These are phyloP conservation scores for Hamigera avellanea DNA, from an alignment of 495 filamentous ascomycete genomes.

Conservation along the genomic window DNA sequence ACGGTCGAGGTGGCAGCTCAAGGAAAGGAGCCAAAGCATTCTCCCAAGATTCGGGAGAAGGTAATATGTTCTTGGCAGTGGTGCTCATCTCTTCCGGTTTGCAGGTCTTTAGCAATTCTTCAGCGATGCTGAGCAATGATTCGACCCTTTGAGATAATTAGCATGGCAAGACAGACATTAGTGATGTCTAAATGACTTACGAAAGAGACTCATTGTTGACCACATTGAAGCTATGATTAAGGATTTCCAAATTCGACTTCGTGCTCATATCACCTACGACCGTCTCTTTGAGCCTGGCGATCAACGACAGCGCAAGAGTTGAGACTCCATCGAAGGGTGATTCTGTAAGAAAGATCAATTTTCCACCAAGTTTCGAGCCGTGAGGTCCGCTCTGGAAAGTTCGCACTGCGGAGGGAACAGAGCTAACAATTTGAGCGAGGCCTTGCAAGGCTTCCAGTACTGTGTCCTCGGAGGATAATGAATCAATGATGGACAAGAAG, in stretches of 20 bases:
- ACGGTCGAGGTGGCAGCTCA: slow-evolving; percentile 40
- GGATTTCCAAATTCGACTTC: slow-evolving; percentile 36
- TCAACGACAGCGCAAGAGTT: slow-evolving; percentile 33
- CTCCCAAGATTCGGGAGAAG: slow-evolving; percentile 36
- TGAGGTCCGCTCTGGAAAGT: slow-evolving; percentile 30
- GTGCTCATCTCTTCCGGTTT: slow-evolving; percentile 16
- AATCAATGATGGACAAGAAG: slow-evolving; percentile 25
- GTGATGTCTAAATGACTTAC: slow-evolving; percentile 16
- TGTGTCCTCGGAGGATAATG: slow-evolving; percentile 21
- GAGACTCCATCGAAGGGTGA: slow-evolving; percentile 42
- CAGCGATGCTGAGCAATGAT: slow-evolving; percentile 41
- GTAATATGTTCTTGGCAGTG: slow-evolving; percentile 34
- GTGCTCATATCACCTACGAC: slow-evolving; percentile 23
- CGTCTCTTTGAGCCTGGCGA: slow-evolving; percentile 26
- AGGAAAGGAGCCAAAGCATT: slow-evolving; percentile 49
- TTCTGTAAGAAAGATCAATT: slow-evolving; percentile 45
- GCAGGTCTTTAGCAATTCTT: slow-evolving; percentile 34
- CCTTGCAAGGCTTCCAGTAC: slow-evolving; percentile 25
- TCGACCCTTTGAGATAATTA: slow-evolving; percentile 31
- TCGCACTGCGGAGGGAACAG: slow-evolving; percentile 22
- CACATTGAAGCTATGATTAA: slow-evolving; percentile 37
- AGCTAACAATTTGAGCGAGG: slow-evolving; percentile 25
- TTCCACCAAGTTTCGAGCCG: slow-evolving; percentile 42
- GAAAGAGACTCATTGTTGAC: slow-evolving; percentile 43
- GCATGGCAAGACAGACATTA: neutral